Evolutionary conservation across 441 rosid species (phyloP), one percentile per base, ranked within the genome.

Genomic region (Iberis amara): DNA sequence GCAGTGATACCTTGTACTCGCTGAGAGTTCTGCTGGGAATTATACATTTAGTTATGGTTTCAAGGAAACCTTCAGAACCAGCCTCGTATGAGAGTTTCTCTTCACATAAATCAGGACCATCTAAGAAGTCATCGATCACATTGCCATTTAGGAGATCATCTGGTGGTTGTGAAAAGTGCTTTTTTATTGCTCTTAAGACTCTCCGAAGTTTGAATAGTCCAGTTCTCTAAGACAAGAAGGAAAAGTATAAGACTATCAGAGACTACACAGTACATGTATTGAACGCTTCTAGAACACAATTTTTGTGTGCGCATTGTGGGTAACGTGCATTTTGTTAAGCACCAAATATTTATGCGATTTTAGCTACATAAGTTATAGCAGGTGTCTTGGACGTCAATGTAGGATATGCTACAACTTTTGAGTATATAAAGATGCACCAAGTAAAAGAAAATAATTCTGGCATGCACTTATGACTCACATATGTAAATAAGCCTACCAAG

Each of bases 131-230:
- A 69, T 94, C 91, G 61, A 94, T 81, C 50, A 83, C 77, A 76
- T 83, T 89, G 63, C 76, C 86, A 74, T 68, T 72, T 69, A 94
- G 74, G 69, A 85, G 75, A 62, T 84, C 89, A 57, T 83, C 94
- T 46, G 97, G 94, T 68, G 99, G 99, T 57, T 87, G 96, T 40
- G 85, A 73, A 63, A 94, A 94, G 78, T 89, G 99, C 65, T 83
- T 89, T 62, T 89, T 94, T 47, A 94, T 86, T 60, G 99, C 82
- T 77, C 97, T 79, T 58, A 94, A 76, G 63, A 89, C 99, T 72
- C 97, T 78, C 30, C 99, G 96, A 68, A 94, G 96, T 77, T 94
- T 94, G 66, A 94, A 73, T 62, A 89, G 67, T 59, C 96, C 97
- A 61, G 94, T 86, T 85, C 79, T 89, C 99, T 94, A 81, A 57